Percentiles rank a stretch among this genome's conserved stretches.
Conservation (phyloP, 768 basidiomycete genomes). For the Calocybe indica region DNA sequence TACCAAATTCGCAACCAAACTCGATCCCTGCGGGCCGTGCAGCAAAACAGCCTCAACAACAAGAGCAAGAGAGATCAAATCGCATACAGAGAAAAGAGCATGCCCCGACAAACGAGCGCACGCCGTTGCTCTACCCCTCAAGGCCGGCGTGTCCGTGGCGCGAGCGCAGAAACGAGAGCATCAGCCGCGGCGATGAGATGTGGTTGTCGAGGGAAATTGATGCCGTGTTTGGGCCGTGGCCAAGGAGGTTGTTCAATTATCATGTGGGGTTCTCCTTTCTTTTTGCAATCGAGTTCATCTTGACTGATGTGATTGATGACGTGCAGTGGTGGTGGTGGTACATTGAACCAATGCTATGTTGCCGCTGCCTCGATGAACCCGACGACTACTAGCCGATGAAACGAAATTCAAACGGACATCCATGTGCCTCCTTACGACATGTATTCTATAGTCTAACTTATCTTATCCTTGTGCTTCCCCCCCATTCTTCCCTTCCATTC, state of each 20-base stretch:
- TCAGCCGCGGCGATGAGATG: slow-evolving; percentile 27
- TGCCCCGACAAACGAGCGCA: slow-evolving; percentile 27
- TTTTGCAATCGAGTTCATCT: neutral
- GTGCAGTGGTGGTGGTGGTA: slow-evolving; percentile 85
- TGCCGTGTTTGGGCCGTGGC: slow-evolving; percentile 60
- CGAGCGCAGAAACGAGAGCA: neutral
- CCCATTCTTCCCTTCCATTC: too few relatives aligned
- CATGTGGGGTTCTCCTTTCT: slow-evolving; percentile 43
- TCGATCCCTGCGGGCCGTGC: slow-evolving; percentile 1
- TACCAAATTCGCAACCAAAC: slow-evolving; percentile 16
- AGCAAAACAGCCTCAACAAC: slow-evolving; percentile 4
- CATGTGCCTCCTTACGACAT: neutral
- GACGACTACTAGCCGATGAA: slow-evolving; percentile 23
- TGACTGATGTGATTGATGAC: neutral
- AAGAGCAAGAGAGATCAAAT: slow-evolving; percentile 10
- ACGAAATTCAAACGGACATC: neutral
- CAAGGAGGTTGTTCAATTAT: slow-evolving; percentile 58
- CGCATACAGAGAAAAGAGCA: slow-evolving; percentile 3
- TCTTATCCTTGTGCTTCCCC: neutral
- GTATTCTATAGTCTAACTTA: neutral
- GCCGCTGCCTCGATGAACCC: slow-evolving; percentile 53
- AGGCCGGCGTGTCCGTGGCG: too few relatives aligned
- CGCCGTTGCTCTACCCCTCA: slow-evolving; percentile 23
- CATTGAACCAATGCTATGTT: slow-evolving; percentile 57
- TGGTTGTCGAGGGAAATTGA: slow-evolving; percentile 45